A percentile compares a stretch with the other conserved stretches of the same genome.
Conservation (phyloP, 495 filamentous ascomycete species). For the Xylaria flabelliformis region DNA sequence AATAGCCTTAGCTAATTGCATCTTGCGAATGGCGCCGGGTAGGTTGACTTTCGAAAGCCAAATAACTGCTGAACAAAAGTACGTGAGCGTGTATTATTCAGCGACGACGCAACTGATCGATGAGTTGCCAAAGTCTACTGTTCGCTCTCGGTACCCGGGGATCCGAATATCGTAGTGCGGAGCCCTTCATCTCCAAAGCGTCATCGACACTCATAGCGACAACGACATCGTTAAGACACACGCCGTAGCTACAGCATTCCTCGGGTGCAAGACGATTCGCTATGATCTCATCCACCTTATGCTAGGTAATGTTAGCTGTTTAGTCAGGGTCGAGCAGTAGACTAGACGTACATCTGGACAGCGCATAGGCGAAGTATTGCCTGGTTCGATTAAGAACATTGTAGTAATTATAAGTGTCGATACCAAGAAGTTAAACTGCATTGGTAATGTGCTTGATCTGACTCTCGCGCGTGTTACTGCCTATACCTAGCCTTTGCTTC, state of each 20-base stretch:
- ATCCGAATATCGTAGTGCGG: not conserved
- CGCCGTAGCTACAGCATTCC: slow-evolving; percentile 5
- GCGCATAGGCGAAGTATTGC: not conserved
- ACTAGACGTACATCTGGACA: not conserved
- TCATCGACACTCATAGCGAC: slow-evolving; percentile 9
- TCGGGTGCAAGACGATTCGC: not conserved
- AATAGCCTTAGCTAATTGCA: not conserved
- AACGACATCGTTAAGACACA: slow-evolving; percentile 4
- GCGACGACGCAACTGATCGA: not conserved
- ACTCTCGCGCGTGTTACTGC: not conserved
- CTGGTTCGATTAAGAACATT: not conserved
- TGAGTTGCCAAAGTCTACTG: not conserved
- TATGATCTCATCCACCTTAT: not conserved
- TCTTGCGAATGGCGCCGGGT: not conserved
- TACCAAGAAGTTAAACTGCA: slow-evolving; percentile 2
- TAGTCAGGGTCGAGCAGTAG: not conserved
- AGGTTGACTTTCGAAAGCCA: not conserved
- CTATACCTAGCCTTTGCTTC: not conserved
- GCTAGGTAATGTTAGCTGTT: not conserved
- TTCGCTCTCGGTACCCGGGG: not conserved
- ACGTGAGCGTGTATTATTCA: not conserved
- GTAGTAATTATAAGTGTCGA: not conserved
- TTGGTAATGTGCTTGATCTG: not conserved
- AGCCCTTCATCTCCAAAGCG: not conserved
- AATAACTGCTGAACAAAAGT: not conserved